Evolutionary conservation across 805 yeast genomes (phyloP).

Genomic region (Lachancea waltii): DNA sequence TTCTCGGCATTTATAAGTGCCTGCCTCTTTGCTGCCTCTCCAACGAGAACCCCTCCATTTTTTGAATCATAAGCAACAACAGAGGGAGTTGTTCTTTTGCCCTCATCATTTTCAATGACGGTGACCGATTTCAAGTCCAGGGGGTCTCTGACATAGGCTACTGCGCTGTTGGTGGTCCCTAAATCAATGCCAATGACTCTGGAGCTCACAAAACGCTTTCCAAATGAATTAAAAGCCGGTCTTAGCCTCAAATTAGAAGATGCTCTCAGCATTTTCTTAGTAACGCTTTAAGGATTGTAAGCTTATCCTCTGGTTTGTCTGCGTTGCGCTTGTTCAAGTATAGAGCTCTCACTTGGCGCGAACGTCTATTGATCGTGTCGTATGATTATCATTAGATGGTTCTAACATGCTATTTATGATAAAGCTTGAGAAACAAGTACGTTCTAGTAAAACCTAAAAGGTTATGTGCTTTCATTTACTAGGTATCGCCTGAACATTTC

Average conservation of each 20-base stretch:
- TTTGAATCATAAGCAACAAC: slow-evolving; percentile 56
- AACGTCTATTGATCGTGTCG: no score
- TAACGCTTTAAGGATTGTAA: no score
- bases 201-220: slow-evolving; percentile 13
- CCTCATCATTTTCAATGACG: slow-evolving; percentile 68
- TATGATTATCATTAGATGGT: no score
- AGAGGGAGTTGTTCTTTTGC: slow-evolving; percentile 74
- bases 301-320: no score
- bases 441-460: no score
- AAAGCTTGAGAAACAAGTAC: no score
- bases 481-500: background rate
- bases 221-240: background rate
- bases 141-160: slow-evolving; percentile 42
- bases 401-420: no score
- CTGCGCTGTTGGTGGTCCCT: slow-evolving; percentile 85
- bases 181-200: slow-evolving; percentile 71
- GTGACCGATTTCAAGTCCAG: slow-evolving; percentile 50
- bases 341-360: no score
- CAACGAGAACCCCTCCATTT: slow-evolving; percentile 45
- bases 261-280: slow-evolving; percentile 1
- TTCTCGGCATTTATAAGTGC: slow-evolving; percentile 68
- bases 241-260: background rate
- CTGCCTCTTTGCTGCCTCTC: slow-evolving; percentile 71
- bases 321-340: no score
- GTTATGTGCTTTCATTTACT: background rate